Evolutionary conservation across 768 basidiomycete species (phyloP), one percentile per base, ranked within the genome.

Genomic region (Trichaptum fuscoviolaceum): DNA sequence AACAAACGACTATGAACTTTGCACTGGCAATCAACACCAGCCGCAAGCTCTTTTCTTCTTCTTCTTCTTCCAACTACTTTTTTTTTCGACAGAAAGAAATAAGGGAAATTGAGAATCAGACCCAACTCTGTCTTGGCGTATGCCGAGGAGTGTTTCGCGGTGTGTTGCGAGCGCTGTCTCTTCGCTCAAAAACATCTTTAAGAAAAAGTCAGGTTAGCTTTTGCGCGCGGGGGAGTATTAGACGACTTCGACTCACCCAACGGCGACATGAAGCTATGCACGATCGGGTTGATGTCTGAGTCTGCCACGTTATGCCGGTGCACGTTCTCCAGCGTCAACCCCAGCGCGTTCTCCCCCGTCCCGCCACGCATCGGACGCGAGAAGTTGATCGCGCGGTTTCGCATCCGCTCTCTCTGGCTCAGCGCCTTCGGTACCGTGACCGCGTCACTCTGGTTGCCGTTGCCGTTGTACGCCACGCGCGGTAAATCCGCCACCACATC

Each of bases 181-280:
- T 12, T 3, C 42, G 42, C 15, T 52, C 42, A 20, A 52, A 52
- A 12, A 52, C 42, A 52, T 52, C 42, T 52, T 5, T 52, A 15
- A 36, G 17, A 17, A 17, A 36, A 17, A 36, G n/a, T n/a, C n/a
- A n/a, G n/a, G n/a, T n/a, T n/a, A n/a, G n/a, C n/a, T n/a, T n/a
- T n/a, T n/a, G n/a, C n/a, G n/a, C n/a, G n/a, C n/a, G n/a, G n/a
- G n/a, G n/a, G n/a, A n/a, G n/a, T n/a, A n/a, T n/a, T n/a, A n/a
- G n/a, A 52, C 5, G 42, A 52, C 2, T 52, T 12, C 3, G 5
- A 76, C 80, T 59, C 64, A 91, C 89, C 86, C 64, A 91, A 87
- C 0, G 90, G 90, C 25, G 88, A 90, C 58, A 82, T 88, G 77
- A 85, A 91, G 69, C 85, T 84, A 68, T 85, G 80, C 62, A 90